Conservation (phyloP, 2,329 filamentous ascomycete species). For the Cladobotryum mycophilum region DNA sequence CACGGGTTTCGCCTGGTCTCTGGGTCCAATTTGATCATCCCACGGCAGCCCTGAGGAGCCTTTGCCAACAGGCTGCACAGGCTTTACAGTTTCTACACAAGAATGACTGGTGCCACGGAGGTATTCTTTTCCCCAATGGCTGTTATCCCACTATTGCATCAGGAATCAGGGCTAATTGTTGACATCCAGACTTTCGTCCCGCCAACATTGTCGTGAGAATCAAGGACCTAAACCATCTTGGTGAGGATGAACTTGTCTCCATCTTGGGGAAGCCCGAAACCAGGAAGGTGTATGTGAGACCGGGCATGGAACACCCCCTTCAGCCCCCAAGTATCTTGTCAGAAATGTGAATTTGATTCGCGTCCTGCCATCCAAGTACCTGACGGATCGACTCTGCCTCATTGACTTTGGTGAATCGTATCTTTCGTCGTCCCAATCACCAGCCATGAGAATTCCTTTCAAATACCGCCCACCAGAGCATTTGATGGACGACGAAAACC, state of each 20-base stretch:
- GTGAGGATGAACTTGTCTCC: constrained; percentile 17
- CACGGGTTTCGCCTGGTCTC: constrained; percentile 15
- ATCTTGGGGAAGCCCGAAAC: constrained; percentile 13
- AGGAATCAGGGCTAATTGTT: no score
- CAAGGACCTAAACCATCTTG: constrained; percentile 15
- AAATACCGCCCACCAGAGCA: constrained; percentile 26
- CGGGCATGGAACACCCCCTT: constrained; percentile 10
- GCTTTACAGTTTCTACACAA: constrained; percentile 21
- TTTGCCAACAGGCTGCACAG: constrained; percentile 16
- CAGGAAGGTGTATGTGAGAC: constrained; percentile 5
- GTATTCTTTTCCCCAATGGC: no score
- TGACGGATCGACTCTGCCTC: constrained; percentile 15
- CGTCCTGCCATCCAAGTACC: background rate
- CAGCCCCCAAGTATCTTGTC: constrained; percentile 20
- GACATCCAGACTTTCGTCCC: constrained; percentile 16
- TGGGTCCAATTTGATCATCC: constrained; percentile 11
- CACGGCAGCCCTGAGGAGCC: constrained; percentile 9
- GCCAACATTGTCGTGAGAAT: constrained; percentile 22
- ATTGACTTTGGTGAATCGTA: constrained; percentile 22
- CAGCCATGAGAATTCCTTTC: constrained; percentile 22
- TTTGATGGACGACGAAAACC: constrained; percentile 12
- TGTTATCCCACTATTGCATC: no score
- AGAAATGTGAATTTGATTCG: constrained; percentile 9
- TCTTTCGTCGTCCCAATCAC: constrained; percentile 7
- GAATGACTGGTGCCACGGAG: constrained; percentile 25